Conservation (phyloP, 139 green algal genomes). For the Chlamydomonas sphaeroides region DNA sequence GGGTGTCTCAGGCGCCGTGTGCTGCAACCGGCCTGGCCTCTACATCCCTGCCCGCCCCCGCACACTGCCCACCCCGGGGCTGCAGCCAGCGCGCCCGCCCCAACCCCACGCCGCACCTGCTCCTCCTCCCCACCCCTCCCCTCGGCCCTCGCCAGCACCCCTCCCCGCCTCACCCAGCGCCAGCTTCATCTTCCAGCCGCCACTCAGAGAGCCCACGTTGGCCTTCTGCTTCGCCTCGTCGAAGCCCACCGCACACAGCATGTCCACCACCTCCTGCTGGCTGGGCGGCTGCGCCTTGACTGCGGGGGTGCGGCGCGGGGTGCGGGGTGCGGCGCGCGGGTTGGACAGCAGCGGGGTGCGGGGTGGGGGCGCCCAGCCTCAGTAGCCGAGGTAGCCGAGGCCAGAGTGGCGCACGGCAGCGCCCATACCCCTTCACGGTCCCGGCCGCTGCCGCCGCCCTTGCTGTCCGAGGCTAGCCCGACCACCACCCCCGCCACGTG, state of each 20-base stretch:
- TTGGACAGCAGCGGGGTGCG: neutral
- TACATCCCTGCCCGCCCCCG: too few relatives aligned
- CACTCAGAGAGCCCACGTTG: slow-evolving; percentile 69
- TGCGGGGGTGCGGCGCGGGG: neutral
- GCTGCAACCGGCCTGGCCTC: too few relatives aligned
- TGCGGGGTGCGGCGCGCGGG: neutral
- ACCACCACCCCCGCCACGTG: too few relatives aligned
- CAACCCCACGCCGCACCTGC: slow-evolving; percentile 55
- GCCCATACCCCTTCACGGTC: too few relatives aligned
- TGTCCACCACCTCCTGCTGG: slow-evolving; percentile 63
- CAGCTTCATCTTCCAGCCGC: slow-evolving; percentile 95
- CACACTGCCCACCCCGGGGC: too few relatives aligned
- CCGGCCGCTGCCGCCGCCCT: too few relatives aligned
- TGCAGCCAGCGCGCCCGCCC: slow-evolving; percentile 68
- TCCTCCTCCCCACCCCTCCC: slow-evolving; percentile 19
- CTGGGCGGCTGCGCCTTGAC: slow-evolving; percentile 30
- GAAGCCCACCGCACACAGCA: slow-evolving; percentile 85
- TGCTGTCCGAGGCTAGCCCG: too few relatives aligned
- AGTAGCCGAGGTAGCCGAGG: too few relatives aligned
- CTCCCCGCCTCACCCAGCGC: slow-evolving; percentile 59
- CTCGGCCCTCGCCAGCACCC: neutral
- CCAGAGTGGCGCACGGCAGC: too few relatives aligned
- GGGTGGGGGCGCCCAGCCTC: too few relatives aligned
- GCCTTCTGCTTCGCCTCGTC: slow-evolving; percentile 63
- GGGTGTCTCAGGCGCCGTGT: too few relatives aligned